These are phyloP conservation scores for Geosmithia morbida DNA, from an alignment of 2,329 filamentous ascomycete species.

Conservation along the genomic window DNA sequence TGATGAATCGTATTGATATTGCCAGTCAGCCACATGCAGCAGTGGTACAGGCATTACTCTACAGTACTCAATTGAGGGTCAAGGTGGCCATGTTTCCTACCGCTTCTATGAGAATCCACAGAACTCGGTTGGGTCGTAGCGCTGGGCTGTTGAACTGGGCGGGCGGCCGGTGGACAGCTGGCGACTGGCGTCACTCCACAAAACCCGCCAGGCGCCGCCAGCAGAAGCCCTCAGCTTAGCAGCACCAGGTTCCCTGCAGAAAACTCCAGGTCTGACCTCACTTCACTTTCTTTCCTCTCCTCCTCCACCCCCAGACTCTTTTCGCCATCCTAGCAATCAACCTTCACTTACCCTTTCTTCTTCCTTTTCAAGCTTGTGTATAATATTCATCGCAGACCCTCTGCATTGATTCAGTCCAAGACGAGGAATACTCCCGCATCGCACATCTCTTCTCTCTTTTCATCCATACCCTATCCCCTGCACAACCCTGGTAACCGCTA, in stretches of 20 bases:
- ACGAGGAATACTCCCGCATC: not conserved
- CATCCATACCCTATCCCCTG: not conserved
- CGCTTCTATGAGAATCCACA: not conserved
- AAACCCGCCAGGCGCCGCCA: not conserved
- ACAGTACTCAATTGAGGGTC: not conserved
- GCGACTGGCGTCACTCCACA: not conserved
- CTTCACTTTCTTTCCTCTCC: not conserved
- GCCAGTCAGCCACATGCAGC: not conserved
- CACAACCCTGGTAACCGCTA: not conserved
- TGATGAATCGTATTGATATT: no score
- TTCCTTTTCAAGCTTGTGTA: not conserved
- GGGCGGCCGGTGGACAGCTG: not conserved
- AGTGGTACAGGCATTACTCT: not conserved
- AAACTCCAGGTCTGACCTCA: slow-evolving; percentile 1
- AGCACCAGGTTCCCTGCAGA: not conserved
- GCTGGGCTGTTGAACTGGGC: not conserved
- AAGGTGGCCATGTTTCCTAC: not conserved
- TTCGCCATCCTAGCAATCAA: not conserved
- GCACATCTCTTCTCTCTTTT: not conserved
- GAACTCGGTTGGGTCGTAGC: not conserved
- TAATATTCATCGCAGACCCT: not conserved
- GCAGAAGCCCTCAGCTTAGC: not conserved
- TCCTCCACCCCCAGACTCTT: not conserved
- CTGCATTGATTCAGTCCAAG: not conserved
- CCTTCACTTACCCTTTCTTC: not conserved